Base-by-base conservation (phyloP, 306 rosid genomes). In the Nissolia schottii region DNA sequence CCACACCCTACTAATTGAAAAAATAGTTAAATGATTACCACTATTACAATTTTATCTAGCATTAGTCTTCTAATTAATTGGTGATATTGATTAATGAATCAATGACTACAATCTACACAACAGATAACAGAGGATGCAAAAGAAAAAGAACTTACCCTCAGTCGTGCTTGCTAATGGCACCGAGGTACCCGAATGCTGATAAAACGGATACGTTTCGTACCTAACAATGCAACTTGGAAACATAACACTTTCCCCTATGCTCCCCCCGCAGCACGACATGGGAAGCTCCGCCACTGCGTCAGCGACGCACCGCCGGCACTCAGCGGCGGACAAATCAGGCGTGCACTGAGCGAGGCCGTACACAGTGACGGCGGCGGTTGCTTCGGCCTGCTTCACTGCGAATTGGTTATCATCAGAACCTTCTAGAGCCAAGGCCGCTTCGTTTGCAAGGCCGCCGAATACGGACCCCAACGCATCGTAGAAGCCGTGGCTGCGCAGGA, bases 281-380 rank as follows among this genome's bases (percentile, higher is more conserved):
- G 85, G 49, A n/a, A 84, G 29, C 8, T 69, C 69, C 8, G 12
- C 75, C 22, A 43, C 74, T 15, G 88, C 88, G 4, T 11, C 78
- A 6, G 16, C 3, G 15, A 80, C 43, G 56, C 87, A 83, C 46
- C 57, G 82, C 9, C 4, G 40, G 27, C 85, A 83, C 8, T 79
- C 63, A 0, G 16, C 60, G 13, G 71, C 9, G 2, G 72, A 61
- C 54, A 83, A 41, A 82, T 76, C 82, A 43, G 78, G 85, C 64
- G 87, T 72, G 74, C 87, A 83, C 85, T 83, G 87, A 12, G 80
- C 87, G 3, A 83, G 35, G 3, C 82, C 84, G 15, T 83, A 83
- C 32, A 83, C 48, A 0, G 82, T 77, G 0, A 60, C 41, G 22
- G 4, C 38, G 0, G 2, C 23, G 2, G 87, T 61, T 7, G 80